Percentiles rank a stretch among this genome's conserved stretches.
These are phyloP conservation scores for Thymus mandschuricus DNA, from an alignment of 257 asterid genomes.

Conservation along the genomic window DNA sequence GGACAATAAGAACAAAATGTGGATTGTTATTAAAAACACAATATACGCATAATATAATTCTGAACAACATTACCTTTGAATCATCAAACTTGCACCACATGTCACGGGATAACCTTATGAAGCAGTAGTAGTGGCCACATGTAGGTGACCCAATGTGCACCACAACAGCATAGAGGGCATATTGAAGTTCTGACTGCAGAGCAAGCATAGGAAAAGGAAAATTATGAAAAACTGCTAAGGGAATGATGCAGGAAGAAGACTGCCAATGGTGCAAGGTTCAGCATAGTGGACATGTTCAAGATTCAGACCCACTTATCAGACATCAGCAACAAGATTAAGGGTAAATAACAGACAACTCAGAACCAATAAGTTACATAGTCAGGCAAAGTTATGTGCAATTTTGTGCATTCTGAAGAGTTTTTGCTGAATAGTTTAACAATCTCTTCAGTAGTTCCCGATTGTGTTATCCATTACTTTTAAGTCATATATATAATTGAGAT, in stretches of 20 bases:
- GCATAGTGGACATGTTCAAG: not conserved
- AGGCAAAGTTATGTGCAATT: not conserved
- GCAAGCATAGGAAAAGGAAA: constrained; percentile 17
- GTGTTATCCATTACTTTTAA: not conserved
- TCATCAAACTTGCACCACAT: constrained; percentile 89
- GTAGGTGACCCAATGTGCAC: constrained; percentile 81
- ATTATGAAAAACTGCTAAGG: constrained; percentile 17
- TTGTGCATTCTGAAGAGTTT: not conserved
- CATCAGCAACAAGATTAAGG: constrained; percentile 14
- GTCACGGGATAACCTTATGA: constrained; percentile 63
- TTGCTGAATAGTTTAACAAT: not conserved
- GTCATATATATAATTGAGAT: not conserved
- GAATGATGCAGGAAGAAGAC: constrained; percentile 18
- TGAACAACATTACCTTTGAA: constrained; percentile 52
- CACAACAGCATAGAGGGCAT: constrained; percentile 77
- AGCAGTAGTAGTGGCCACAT: constrained; percentile 89
- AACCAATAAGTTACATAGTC: constrained; percentile 6
- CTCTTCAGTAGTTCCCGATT: not conserved
- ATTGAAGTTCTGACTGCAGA: constrained; percentile 70
- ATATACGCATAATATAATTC: not conserved
- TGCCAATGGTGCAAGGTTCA: not conserved
- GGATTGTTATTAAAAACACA: not conserved
- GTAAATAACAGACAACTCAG: not conserved
- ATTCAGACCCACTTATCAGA: constrained; percentile 7
- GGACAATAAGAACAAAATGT: not conserved